Evolutionary conservation across 371 early-diverging fungal genomes (phyloP).

Genomic region (Batrachochytrium dendrobatidis): DNA sequence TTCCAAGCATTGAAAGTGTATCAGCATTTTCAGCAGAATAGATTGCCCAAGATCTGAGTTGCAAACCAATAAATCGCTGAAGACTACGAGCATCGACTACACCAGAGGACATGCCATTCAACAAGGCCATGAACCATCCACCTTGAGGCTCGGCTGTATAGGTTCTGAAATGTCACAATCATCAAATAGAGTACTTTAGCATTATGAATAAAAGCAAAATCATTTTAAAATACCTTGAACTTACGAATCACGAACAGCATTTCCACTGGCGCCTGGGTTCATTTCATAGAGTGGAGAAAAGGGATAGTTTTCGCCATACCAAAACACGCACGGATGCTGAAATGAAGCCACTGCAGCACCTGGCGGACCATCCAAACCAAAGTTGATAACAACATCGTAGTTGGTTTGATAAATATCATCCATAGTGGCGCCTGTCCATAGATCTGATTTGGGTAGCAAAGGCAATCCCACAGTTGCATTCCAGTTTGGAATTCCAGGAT

Average conservation of each 20-base stretch:
- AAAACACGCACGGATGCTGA: constrained; percentile 21
- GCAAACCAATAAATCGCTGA: constrained; percentile 1
- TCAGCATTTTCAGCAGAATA: constrained; percentile 4
- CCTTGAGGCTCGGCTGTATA: constrained; percentile 21
- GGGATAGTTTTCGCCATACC: constrained; percentile 47
- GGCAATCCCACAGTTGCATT: constrained; percentile 7
- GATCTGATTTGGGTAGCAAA: not conserved
- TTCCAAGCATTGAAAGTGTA: constrained; percentile 4
- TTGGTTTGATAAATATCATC: not conserved
- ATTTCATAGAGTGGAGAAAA: constrained; percentile 10
- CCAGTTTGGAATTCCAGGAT: constrained; percentile 25
- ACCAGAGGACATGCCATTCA: constrained; percentile 18
- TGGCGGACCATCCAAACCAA: constrained; percentile 3
- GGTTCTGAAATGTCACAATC: not conserved
- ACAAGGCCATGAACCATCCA: constrained; percentile 18
- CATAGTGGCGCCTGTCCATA: not conserved
- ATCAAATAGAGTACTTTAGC: constrained; percentile 7
- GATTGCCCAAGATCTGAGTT: constrained; percentile 12
- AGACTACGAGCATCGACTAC: not conserved
- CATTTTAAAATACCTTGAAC: not conserved
- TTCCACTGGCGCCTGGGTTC: constrained; percentile 9
- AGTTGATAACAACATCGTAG: not conserved
- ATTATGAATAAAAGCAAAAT: not conserved
- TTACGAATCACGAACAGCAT: constrained; percentile 4
- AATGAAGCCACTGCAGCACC: constrained; percentile 4